These are phyloP conservation scores for Acer yangbiense DNA, from an alignment of 345 rosid species.

Conservation along the genomic window DNA sequence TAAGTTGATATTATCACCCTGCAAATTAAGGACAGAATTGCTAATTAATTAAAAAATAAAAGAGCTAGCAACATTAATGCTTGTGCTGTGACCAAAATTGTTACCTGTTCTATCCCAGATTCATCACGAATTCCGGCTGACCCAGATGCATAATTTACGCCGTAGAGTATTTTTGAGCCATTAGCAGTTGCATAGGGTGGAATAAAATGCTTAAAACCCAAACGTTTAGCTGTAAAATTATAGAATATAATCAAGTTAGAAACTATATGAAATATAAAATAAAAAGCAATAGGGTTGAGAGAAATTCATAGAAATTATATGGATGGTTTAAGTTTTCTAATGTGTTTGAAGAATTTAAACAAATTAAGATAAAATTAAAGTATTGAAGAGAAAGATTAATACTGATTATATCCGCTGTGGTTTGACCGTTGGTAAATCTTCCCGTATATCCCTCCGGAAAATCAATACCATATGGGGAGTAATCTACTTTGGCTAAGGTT, in stretches of 20 bases:
- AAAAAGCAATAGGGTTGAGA: neutral
- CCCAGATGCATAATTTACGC: conserved; percentile 56
- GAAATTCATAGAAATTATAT: no score
- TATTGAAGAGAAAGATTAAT: neutral
- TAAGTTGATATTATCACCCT: conserved; percentile 55
- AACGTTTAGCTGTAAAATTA: conserved; percentile 24
- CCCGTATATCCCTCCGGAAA: conserved; percentile 21
- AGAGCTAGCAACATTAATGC: neutral
- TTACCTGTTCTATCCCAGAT: conserved; percentile 35
- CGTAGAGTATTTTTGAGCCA: conserved; percentile 21
- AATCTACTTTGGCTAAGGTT: conserved; percentile 15
- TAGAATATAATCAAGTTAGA: neutral
- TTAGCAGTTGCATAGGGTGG: conserved; percentile 36
- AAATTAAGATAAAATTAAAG: neutral
- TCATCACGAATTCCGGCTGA: conserved; percentile 50
- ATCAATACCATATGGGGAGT: conserved; percentile 25
- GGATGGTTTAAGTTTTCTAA: no score
- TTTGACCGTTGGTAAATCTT: conserved; percentile 27
- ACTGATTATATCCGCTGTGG: conserved; percentile 18
- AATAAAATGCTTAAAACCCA: conserved; percentile 37
- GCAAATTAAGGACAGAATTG: neutral
- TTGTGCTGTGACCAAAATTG: neutral
- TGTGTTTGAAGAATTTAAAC: no score
- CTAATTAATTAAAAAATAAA: neutral
- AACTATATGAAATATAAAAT: no score